Base-by-base conservation (phyloP, 2,329 filamentous ascomycete genomes). In the Didymella lethalis region DNA sequence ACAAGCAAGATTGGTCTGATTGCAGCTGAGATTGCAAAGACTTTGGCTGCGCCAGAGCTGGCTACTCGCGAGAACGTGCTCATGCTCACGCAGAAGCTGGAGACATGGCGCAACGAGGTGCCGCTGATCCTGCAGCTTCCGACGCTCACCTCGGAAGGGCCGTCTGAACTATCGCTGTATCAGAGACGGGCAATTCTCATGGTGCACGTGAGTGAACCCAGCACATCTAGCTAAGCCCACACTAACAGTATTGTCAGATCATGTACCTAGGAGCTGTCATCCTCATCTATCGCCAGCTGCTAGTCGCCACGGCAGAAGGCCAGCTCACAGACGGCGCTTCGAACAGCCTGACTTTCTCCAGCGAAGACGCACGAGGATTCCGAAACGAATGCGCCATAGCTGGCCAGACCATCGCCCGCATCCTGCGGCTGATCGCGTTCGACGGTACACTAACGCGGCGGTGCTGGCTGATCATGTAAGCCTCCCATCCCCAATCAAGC, bases 401-500 rank as follows among this genome's bases (percentile, higher is more conserved):
- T 5, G 75, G 68, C 0, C 75, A 76, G 47, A 74, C 76, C 41
- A 73, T 75, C 25, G 69, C 72, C 11, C 75, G 73, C 10, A 73
- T 78, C 25, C 50, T 77, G 32, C 54, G 68, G 2, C 59, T 77
- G 2, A 74, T 78, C 8, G 63, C 67, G 3, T 75, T 75, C 31
- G 73, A 74, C 28, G 73, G 74, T 34, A 73, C 71, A 7, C 57
- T 77, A 58, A 74, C 74, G 2, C 74, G 59, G 59, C 69, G 75
- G 8, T 78, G 76, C 51, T 78, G 76, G 76, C 40, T 78, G 23
- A 70, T 77, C 43, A 77, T 78, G 73, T 73, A 48, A 66, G 70
- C 65, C 26, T n/a, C 4, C 5, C 12, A 6, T 12, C 18, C 16
- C 20, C n/a, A 4, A 1, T 2, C 6, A 2, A 12, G 14, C 23